phyloP scores from a whole-genome alignment of 352 stramenopile genomes.

The Phytophthora citrophthora region DNA sequence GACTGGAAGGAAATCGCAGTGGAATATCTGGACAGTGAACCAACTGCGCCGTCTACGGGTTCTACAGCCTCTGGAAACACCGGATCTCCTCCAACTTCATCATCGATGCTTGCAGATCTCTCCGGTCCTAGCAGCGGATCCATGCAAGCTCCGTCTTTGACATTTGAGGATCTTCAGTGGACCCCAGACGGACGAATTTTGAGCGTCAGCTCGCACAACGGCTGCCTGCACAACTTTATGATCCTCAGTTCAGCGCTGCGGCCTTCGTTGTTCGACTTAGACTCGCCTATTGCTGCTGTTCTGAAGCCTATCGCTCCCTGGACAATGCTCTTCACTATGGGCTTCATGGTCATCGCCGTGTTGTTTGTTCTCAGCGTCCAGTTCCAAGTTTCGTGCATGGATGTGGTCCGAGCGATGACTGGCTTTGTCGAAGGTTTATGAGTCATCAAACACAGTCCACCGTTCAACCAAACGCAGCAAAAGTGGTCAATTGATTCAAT shows the following conservation, averaged over 20 bases:
- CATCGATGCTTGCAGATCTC: constrained; percentile 32
- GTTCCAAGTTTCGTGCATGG: constrained; percentile 55
- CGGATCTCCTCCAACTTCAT: constrained; percentile 25
- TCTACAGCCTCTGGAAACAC: constrained; percentile 7
- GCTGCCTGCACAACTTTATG: constrained; percentile 92
- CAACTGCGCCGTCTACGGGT: constrained; percentile 25
- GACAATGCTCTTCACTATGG: constrained; percentile 68
- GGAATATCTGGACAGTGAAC: constrained; percentile 74
- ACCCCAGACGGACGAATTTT: constrained; percentile 91
- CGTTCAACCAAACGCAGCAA: not conserved
- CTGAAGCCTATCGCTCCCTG: constrained; percentile 70
- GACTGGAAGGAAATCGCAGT: constrained; percentile 89
- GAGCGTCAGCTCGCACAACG: constrained; percentile 83
- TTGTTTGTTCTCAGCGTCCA: constrained; percentile 55
- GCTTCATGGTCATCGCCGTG: constrained; percentile 53
- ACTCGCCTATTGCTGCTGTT: constrained; percentile 60
- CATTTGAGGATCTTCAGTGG: constrained; percentile 86
- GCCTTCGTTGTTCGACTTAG: constrained; percentile 62
- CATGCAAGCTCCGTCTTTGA: constrained; percentile 40
- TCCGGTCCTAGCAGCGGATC: constrained; percentile 25
- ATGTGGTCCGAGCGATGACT: constrained; percentile 68
- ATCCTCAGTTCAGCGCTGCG: constrained; percentile 72
- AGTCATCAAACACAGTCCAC: constrained; percentile 1
- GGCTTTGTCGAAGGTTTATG: constrained; percentile 61
- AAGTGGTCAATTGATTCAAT: constrained; percentile 9